Conservation (phyloP, 768 basidiomycete species). For the Candolleomyces aberdarensis region DNA sequence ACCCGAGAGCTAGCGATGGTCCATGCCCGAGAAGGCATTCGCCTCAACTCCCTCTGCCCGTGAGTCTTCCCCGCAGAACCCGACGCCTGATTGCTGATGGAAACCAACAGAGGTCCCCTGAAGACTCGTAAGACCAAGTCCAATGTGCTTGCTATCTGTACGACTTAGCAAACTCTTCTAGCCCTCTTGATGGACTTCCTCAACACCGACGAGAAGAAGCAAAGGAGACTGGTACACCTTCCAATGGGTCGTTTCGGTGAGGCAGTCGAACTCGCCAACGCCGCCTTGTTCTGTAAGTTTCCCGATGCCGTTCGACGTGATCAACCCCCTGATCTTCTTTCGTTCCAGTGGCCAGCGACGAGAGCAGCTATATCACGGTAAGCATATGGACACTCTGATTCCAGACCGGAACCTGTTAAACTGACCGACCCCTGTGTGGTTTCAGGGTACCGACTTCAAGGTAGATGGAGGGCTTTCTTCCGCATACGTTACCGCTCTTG, state of each 20-base stretch:
- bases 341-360: conserved; percentile 82
- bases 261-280: conserved; percentile 92
- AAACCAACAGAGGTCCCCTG: conserved; percentile 71
- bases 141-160: conserved; percentile 11
- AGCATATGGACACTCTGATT: conserved; percentile 19
- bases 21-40: conserved; percentile 95
- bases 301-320: conserved; percentile 3
- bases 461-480: conserved; percentile 94
- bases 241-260: conserved; percentile 98
- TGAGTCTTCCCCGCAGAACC: conserved; percentile 36
- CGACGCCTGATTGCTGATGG: conserved; percentile 1
- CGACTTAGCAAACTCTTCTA: conserved; percentile 25
- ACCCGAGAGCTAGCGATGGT: conserved; percentile 97
- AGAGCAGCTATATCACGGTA: conserved; percentile 95
- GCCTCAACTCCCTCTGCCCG: conserved; percentile 96
- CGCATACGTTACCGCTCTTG: conserved; percentile 88
- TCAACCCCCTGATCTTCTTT: conserved; percentile 21
- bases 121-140: conserved; percentile 72
- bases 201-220: conserved; percentile 91
- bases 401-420: neutral
- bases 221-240: conserved; percentile 85
- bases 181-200: conserved; percentile 98
- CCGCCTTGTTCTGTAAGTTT: conserved; percentile 85
- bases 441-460: conserved; percentile 85
- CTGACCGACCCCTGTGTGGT: neutral